A percentile compares a stretch with the other conserved stretches of the same genome.
Conservation (phyloP, 78 protist species). For the Mastigamoeba balamuthi region DNA sequence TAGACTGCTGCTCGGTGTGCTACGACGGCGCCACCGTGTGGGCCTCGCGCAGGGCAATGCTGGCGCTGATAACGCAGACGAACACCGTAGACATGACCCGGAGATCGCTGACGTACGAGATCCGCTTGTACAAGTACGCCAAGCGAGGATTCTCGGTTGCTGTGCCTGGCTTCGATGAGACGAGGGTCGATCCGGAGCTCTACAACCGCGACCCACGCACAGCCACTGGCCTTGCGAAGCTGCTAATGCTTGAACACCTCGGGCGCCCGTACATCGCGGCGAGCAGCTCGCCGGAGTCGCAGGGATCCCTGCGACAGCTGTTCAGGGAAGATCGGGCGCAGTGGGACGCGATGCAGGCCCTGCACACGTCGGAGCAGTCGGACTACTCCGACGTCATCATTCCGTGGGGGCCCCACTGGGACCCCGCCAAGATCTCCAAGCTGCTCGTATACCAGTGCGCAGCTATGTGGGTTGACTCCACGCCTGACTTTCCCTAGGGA, state of each 20-base stretch:
- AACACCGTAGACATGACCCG: constrained; percentile 36
- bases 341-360: neutral
- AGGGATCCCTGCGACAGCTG: no score
- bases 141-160: constrained; percentile 31
- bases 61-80: neutral
- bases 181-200: neutral
- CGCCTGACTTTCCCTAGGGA: neutral
- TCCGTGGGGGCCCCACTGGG: constrained; percentile 16
- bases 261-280: no score
- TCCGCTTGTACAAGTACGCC: constrained; percentile 45
- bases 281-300: no score
- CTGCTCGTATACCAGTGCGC: constrained; percentile 8
- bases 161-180: neutral
- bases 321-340: neutral
- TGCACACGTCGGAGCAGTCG: constrained; percentile 2
- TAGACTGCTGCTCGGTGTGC: constrained; percentile 46
- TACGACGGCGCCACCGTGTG: constrained; percentile 27
- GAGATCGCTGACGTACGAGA: constrained; percentile 37
- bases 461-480: neutral
- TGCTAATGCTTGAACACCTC: no score
- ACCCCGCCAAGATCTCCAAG: neutral
- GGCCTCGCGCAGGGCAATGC: constrained; percentile 16
- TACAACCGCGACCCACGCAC: no score
- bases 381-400: constrained; percentile 23
- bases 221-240: no score